These are phyloP conservation scores for Cadophora sp. DNA, from an alignment of 2,329 filamentous ascomycete genomes.

Conservation along the genomic window DNA sequence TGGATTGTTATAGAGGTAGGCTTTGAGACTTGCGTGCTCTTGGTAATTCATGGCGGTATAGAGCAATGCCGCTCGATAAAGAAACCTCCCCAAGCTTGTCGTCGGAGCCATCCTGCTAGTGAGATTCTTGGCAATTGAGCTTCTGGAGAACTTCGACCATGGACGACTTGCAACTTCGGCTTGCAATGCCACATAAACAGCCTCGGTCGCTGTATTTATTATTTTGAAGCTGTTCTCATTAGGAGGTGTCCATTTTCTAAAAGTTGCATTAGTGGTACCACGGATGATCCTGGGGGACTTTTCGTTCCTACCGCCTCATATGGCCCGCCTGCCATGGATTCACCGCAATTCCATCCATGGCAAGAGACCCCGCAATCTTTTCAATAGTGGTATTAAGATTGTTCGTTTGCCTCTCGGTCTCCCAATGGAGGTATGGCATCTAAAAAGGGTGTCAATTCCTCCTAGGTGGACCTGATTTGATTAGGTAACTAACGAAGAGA, in stretches of 20 bases:
- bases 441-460: conserved; percentile 17
- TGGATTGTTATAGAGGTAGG: neutral
- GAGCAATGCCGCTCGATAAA: neutral
- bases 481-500: neutral
- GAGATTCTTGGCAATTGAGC: neutral
- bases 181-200: conserved; percentile 34
- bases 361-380: no score
- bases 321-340: no score
- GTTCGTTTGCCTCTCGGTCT: conserved; percentile 5
- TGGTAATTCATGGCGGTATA: neutral
- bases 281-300: no score
- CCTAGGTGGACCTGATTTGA: neutral
- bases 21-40: neutral
- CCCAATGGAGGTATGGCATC: conserved; percentile 25
- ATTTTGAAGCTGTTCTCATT: neutral
- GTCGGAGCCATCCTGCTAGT: neutral
- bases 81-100: neutral
- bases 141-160: neutral
- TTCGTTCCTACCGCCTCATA: no score
- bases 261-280: no score
- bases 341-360: no score
- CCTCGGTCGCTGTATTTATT: conserved; percentile 53
- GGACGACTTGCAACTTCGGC: neutral
- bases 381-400: no score
- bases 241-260: no score